Percentiles rank a stretch among this genome's conserved stretches.
Evolutionary conservation across 352 stramenopile species (phyloP).

Genomic region (Globisporangium cederbergense): DNA sequence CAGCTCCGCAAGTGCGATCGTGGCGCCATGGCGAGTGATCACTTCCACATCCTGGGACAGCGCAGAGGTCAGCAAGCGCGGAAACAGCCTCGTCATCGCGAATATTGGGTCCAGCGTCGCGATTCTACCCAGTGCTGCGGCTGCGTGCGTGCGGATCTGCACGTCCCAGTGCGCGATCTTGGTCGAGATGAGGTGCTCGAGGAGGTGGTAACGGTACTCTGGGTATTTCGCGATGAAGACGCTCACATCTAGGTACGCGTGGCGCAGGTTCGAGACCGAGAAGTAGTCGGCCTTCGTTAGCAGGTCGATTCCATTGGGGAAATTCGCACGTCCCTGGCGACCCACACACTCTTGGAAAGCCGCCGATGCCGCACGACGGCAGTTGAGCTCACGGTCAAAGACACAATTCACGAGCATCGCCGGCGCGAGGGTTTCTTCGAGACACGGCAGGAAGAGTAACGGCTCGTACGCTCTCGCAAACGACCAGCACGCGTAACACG

Average conservation of each 20-base stretch:
- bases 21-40: conserved; percentile 91
- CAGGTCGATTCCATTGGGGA: conserved; percentile 96
- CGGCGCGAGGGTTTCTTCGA: conserved; percentile 84
- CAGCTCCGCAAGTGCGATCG: conserved; percentile 90
- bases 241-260: conserved; percentile 93
- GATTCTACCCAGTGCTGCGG: conserved; percentile 85
- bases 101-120: conserved; percentile 76
- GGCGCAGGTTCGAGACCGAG: conserved; percentile 88
- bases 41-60: conserved; percentile 88
- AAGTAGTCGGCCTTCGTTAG: conserved; percentile 98
- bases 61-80: conserved; percentile 75
- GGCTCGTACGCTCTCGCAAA: conserved; percentile 95
- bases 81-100: conserved; percentile 74
- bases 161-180: conserved; percentile 97
- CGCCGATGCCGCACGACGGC: conserved; percentile 94
- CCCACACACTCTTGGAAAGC: conserved; percentile 97
- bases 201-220: conserved; percentile 78
- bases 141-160: conserved; percentile 87
- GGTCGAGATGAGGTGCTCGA: conserved; percentile 75
- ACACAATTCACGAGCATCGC: conserved; percentile 94
- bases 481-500: conserved; percentile 98
- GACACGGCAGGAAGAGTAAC: conserved; percentile 85
- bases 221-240: conserved; percentile 90
- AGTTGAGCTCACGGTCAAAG: conserved; percentile 99
- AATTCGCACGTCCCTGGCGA: conserved; percentile 88